These are phyloP conservation scores for Chlamydomonas sp. DNA, from an alignment of 139 green algal species.

Conservation along the genomic window DNA sequence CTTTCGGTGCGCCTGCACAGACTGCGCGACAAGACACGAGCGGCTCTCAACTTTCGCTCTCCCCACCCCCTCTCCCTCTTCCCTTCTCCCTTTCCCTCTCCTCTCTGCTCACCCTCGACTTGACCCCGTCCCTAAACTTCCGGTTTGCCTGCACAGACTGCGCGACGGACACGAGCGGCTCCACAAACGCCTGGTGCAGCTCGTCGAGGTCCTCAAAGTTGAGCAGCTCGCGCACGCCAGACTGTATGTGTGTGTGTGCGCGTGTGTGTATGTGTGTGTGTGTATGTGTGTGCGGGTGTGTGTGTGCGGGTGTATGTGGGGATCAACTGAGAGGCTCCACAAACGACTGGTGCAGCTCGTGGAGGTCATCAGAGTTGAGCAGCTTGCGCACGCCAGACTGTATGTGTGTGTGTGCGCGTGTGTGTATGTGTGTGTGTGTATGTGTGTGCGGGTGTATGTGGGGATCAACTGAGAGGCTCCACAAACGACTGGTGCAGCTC, in stretches of 20 bases:
- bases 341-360: not conserved
- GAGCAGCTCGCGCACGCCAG: not conserved
- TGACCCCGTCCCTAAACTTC: slow-evolving; percentile 39
- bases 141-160: slow-evolving; percentile 32
- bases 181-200: slow-evolving; percentile 38
- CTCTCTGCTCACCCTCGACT: too few species aligned
- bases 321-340: not conserved
- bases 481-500: not conserved
- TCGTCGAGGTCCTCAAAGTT: slow-evolving; percentile 22
- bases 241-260: not conserved
- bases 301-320: not conserved
- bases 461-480: not conserved
- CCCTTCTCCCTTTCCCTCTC: not conserved
- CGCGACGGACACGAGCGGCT: slow-evolving; percentile 38
- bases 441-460: not conserved
- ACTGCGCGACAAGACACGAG: not conserved
- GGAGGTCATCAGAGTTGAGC: not conserved
- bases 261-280: not conserved
- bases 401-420: not conserved
- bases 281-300: not conserved
- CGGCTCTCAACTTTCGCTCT: not conserved
- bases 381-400: not conserved
- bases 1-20: not conserved
- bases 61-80: not conserved
- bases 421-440: not conserved